Evolutionary conservation across 805 yeast species (phyloP).

Genomic region (Ascoidea tarda): DNA sequence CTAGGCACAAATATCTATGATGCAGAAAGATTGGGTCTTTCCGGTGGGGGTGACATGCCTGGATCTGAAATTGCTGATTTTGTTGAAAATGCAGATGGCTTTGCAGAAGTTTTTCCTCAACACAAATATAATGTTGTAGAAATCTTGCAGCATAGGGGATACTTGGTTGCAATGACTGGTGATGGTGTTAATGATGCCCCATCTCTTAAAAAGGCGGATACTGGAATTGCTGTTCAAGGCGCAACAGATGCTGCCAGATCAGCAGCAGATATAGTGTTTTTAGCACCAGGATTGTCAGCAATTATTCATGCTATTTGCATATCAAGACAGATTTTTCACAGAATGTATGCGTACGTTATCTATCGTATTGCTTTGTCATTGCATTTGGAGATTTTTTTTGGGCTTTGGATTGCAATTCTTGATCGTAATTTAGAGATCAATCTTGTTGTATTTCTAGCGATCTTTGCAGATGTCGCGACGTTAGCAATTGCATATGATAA

Average conservation of each 20-base stretch:
- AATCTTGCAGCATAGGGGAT: slow-evolving; percentile 48
- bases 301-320: slow-evolving; percentile 62
- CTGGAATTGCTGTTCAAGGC: slow-evolving; percentile 74
- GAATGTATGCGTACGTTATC: slow-evolving; percentile 96
- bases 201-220: slow-evolving; percentile 55
- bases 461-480: slow-evolving; percentile 95
- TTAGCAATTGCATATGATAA: slow-evolving; percentile 95
- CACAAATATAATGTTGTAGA: slow-evolving; percentile 56
- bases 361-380: slow-evolving; percentile 94
- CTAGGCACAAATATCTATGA: slow-evolving; percentile 92
- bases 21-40: slow-evolving; percentile 92
- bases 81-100: slow-evolving; percentile 88
- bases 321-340: slow-evolving; percentile 95
- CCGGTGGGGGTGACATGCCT: slow-evolving; percentile 90
- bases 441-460: slow-evolving; percentile 91
- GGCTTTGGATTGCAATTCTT: slow-evolving; percentile 93
- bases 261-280: slow-evolving; percentile 26
- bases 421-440: slow-evolving; percentile 78
- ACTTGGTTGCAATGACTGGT: slow-evolving; percentile 59
- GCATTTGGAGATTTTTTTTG: slow-evolving; percentile 89
- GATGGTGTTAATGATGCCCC: slow-evolving; percentile 62
- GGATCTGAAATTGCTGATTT: slow-evolving; percentile 54
- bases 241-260: slow-evolving; percentile 27
- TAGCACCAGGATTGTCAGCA: slow-evolving; percentile 50
- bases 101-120: slow-evolving; percentile 61